phyloP scores from a whole-genome alignment of 331 rosid genomes.

The Prunus yedoensis region DNA sequence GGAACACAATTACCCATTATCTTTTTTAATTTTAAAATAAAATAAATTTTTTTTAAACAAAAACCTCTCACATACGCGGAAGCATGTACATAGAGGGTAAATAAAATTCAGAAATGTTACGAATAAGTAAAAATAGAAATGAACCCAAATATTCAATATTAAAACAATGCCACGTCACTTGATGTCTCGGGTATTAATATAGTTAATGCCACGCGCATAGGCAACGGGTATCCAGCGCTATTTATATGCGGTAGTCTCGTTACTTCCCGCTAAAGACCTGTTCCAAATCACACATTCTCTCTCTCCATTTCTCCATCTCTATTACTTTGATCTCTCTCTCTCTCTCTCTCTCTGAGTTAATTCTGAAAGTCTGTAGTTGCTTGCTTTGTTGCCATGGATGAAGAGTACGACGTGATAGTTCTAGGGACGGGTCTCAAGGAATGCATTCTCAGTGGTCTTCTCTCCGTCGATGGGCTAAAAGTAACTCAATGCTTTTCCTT shows the following conservation, averaged over 20 bases:
- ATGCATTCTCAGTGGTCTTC: slow-evolving; percentile 75
- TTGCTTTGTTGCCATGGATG: slow-evolving; percentile 81
- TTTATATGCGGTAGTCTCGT: slow-evolving; percentile 40
- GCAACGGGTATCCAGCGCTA: too few relatives aligned
- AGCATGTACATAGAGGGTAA: too few relatives aligned
- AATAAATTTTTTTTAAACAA: too few relatives aligned
- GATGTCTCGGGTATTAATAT: too few relatives aligned
- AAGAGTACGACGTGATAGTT: slow-evolving; percentile 66
- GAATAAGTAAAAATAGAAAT: too few relatives aligned
- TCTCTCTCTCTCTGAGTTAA: slow-evolving; percentile 57
- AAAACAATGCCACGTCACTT: too few relatives aligned
- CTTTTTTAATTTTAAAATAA: too few relatives aligned
- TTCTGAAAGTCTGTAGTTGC: slow-evolving; percentile 27
- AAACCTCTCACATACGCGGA: too few relatives aligned
- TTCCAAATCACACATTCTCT: slow-evolving; percentile 28
- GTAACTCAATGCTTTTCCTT: slow-evolving; percentile 25
- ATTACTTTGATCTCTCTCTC: slow-evolving; percentile 22
- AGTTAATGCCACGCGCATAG: too few relatives aligned
- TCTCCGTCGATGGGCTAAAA: slow-evolving; percentile 69
- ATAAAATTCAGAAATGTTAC: too few relatives aligned
- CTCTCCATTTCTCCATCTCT: slow-evolving; percentile 3
- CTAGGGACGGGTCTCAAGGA: slow-evolving; percentile 79
- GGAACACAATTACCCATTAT: too few relatives aligned
- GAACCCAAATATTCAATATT: too few relatives aligned
- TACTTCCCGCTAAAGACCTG: slow-evolving; percentile 63